Conservation (phyloP, 2,329 filamentous ascomycete genomes). For the Decorospora gaudefroyi region DNA sequence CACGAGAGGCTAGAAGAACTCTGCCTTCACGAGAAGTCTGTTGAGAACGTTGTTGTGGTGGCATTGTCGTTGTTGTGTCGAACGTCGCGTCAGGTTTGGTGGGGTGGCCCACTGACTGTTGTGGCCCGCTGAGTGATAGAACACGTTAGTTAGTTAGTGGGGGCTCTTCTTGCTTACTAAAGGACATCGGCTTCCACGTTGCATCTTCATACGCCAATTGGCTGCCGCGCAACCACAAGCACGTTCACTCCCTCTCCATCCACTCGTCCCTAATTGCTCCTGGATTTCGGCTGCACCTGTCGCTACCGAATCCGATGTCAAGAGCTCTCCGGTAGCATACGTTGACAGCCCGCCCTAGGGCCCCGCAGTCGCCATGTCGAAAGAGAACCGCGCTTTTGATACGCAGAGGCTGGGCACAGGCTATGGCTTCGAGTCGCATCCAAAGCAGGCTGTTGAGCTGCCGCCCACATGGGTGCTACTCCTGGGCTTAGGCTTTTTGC, state of each 20-base stretch:
- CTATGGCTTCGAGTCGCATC: conserved; percentile 38
- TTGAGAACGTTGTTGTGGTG: too few species aligned
- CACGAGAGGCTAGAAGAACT: too few species aligned
- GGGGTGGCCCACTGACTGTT: too few species aligned
- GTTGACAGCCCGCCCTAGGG: conserved; percentile 16
- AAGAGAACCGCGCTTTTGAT: conserved; percentile 35
- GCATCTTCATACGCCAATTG: conserved; percentile 40
- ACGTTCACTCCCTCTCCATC: conserved; percentile 9
- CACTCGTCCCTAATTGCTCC: background rate
- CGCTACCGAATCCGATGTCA: conserved; percentile 26
- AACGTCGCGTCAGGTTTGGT: too few species aligned
- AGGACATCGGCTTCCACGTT: conserved; percentile 44
- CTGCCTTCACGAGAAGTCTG: too few species aligned
- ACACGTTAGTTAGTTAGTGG: too few species aligned
- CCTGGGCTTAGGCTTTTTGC: conserved; percentile 31
- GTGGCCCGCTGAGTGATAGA: too few species aligned
- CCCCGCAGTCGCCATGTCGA: conserved; percentile 21
- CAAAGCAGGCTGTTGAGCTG: conserved; percentile 30
- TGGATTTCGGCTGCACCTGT: conserved; percentile 6
- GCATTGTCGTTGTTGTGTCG: too few species aligned
- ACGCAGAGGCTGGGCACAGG: conserved; percentile 25
- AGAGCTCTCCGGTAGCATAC: conserved; percentile 25
- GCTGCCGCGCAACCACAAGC: conserved; percentile 24
- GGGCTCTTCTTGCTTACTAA: too few species aligned
- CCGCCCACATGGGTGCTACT: conserved; percentile 42